phyloP scores from a whole-genome alignment of 495 filamentous ascomycete species.

The Bacidia rubella region DNA sequence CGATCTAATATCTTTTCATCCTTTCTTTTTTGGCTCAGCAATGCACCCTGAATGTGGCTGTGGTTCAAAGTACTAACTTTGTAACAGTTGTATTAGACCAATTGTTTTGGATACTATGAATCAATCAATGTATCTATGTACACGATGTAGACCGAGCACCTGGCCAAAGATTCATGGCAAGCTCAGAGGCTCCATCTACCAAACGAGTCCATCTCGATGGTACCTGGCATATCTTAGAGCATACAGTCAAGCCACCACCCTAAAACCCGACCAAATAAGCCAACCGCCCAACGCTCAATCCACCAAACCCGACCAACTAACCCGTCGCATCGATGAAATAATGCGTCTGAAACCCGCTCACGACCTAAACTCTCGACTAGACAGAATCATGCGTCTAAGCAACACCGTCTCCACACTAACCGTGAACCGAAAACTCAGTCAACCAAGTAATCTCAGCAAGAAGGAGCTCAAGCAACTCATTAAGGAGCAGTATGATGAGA shows the following conservation, averaged over 20 bases:
- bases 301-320: not conserved
- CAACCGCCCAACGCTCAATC: too few species aligned
- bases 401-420: not conserved
- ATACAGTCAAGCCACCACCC: too few species aligned
- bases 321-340: not conserved
- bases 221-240: too few species aligned
- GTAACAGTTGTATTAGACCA: too few species aligned
- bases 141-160: not conserved
- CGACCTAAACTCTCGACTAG: not conserved
- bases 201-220: too few species aligned
- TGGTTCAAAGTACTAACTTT: too few species aligned
- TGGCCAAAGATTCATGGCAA: not conserved
- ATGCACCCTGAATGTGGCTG: too few species aligned
- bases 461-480: not conserved
- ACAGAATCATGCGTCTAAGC: not conserved
- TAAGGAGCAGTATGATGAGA: not conserved
- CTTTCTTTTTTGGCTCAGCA: too few species aligned
- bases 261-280: not conserved
- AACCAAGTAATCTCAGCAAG: too few species aligned
- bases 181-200: too few species aligned
- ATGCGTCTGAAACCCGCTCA: not conserved
- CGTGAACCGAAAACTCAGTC: not conserved
- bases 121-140: not conserved
- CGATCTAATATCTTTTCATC: too few species aligned
- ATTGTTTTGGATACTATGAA: too few species aligned